Conservation (phyloP, 352 stramenopile genomes). For the Phytopythium ostracodes region DNA sequence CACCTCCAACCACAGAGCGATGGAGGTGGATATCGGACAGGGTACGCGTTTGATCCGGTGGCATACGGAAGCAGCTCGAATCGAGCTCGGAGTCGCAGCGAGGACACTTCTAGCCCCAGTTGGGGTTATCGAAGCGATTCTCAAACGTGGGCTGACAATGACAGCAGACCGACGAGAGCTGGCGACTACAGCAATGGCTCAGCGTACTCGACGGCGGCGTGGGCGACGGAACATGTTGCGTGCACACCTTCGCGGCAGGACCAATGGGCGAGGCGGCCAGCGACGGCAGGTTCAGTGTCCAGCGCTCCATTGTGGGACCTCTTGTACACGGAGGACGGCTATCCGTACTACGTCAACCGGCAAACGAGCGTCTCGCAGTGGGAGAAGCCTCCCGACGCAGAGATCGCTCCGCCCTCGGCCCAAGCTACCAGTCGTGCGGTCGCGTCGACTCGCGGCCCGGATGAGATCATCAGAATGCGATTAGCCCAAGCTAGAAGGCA, state of each 20-base stretch:
- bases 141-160: background rate
- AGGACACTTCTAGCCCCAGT: background rate
- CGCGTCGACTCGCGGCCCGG: conserved; percentile 18
- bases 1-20: background rate
- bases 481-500: conserved; percentile 37
- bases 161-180: no score
- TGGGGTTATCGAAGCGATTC: background rate
- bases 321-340: conserved; percentile 67
- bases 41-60: background rate
- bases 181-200: no score
- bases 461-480: conserved; percentile 43
- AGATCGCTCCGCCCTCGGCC: background rate
- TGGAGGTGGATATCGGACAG: background rate
- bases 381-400: conserved; percentile 38
- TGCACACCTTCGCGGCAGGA: background rate
- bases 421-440: no score
- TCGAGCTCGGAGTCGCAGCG: background rate
- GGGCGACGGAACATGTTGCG: background rate
- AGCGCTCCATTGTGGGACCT: conserved; percentile 39
- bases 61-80: background rate
- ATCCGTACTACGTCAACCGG: conserved; percentile 77
- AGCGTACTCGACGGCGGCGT: background rate
- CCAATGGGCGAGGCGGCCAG: background rate
- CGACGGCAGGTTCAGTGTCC: conserved; percentile 6
- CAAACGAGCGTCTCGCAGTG: conserved; percentile 67